Evolutionary conservation across 192 early-diverging fungal genomes (phyloP), one percentile per base, ranked within the genome.

Genomic region (Lobosporangium transversale): DNA sequence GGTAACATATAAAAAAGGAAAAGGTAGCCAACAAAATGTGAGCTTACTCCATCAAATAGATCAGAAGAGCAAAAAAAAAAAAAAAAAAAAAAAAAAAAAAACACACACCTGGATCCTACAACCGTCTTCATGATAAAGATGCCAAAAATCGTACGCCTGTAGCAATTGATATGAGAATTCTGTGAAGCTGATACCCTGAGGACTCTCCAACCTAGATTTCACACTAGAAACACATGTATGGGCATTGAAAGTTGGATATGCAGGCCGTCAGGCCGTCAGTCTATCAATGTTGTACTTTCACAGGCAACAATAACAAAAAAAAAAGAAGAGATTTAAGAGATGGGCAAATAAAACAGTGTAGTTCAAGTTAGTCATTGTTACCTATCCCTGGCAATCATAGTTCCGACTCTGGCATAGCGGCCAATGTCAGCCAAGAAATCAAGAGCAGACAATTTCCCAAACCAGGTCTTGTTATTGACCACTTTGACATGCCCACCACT

Each of bases 151-250:
- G 74, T 95, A 95, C 1, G 91, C 95, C 69, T 98, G 97, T 10
- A 98, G 81, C 29, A 98, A 79, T 78, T 98, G 97, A 83, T 98
- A 98, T 6, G 95, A 88, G 50, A 98, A 98, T 64, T 98, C 97
- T 18, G 95, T 96, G 62, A 97, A 98, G 79, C 91, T 93, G 75
- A 98, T 95, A 2, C 97, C 97, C 44, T 93, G 90, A 3, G 84
- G 84, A 26, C 86, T 90, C 15, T 91, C 84, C 58, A 98, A 62
- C 6, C 97, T 86, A 12, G 87, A 86, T 62, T 90, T 89, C 29
- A 98, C 96, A 75, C 94, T 91, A 70, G 31, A 42, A 57, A 33
- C 32, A 31, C 43, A 10, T 51, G n/a, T n/a, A n/a, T n/a, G n/a
- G n/a, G n/a, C n/a, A n/a, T n/a, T n/a, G n/a, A n/a, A n/a, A n/a